A percentile compares a stretch with the other conserved stretches of the same genome.
These are phyloP conservation scores for Crinitomyces ghanaensis DNA, from an alignment of 805 yeast genomes.

Conservation along the genomic window DNA sequence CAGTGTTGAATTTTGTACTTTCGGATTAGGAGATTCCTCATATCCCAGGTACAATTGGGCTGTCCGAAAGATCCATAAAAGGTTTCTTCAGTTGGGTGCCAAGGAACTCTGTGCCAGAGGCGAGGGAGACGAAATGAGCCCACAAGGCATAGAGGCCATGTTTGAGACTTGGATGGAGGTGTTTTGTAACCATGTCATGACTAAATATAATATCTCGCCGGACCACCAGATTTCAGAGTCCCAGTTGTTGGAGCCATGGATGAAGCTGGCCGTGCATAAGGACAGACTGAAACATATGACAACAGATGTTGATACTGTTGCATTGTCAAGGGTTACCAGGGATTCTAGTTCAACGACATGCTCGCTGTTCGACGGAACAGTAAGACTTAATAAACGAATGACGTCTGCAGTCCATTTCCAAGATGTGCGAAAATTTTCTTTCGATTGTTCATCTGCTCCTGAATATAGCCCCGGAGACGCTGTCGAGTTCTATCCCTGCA, in stretches of 20 bases:
- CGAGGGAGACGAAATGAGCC: conserved; percentile 79
- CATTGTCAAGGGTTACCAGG: conserved; percentile 21
- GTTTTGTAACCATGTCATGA: conserved; percentile 30
- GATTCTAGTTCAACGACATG: conserved; percentile 13
- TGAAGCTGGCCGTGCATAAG: conserved; percentile 22
- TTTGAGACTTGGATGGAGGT: conserved; percentile 62
- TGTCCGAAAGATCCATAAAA: conserved; percentile 65
- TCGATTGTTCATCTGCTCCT: conserved; percentile 27
- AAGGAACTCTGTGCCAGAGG: conserved; percentile 56
- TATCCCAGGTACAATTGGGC: conserved; percentile 86
- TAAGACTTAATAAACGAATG: conserved; percentile 44
- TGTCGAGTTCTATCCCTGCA: conserved; percentile 61
- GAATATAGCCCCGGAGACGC: conserved; percentile 72
- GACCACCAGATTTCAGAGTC: conserved; percentile 10
- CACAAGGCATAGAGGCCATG: conserved; percentile 61
- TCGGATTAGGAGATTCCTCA: conserved; percentile 91
- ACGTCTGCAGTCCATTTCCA: conserved; percentile 74
- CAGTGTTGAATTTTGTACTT: conserved; percentile 54
- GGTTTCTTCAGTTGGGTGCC: conserved; percentile 78
- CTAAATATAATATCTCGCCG: conserved; percentile 9
- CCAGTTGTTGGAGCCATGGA: conserved; percentile 23
- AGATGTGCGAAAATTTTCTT: conserved; percentile 61
- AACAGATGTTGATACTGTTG: conserved; percentile 5
- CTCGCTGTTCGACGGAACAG: too few relatives aligned
- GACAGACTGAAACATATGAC: conserved; percentile 26